Evolutionary conservation across 176 grass and related monocot species (phyloP), one percentile per base, ranked within the genome.

Genomic region (Cymbopogon citratus): DNA sequence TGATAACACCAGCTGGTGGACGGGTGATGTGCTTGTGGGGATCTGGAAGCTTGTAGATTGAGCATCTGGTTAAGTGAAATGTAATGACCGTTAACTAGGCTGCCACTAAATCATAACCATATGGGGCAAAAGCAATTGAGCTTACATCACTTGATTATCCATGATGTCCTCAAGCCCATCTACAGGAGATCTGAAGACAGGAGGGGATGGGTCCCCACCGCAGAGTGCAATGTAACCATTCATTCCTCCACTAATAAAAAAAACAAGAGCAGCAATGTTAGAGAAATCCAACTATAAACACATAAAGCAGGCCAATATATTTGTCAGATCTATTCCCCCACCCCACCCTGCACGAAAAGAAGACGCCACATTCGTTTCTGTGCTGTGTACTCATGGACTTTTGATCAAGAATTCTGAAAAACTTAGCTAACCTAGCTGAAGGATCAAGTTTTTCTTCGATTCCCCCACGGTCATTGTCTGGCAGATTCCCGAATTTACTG

Each of bases 141-240:
- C 89, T 87, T 95, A 99, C 96, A 99, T 93, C 88, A 99, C 96
- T 99, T 91, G 96, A 88, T 99, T 99, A 71, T 99, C 93, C 87
- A 89, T 95, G 59, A 99, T 93, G 84, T 91, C 91, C 70, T 90
- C 88, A 80, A 93, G 68, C 60, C 93, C 93, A 81, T 93, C 73
- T 34, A 99, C 85, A 80, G 96, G 96, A 69, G 91, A 99, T 25
- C 85, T 91, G 78, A 99, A 99, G 66, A 99, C 74, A 73, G 89
- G 93, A 83, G 96, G 87, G 63, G 87, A 95, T 61, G 89, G 93
- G 74, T 99, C 96, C 85, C 96, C 96, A 85, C 69, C 26, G 56
- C 96, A 95, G 79, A 99, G 89, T 44, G 86, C 82, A 39, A 99
- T 83, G 82, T 99, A 99, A 10, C 96, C 96, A 66, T 95, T 99